Evolutionary conservation across 345 rosid species (phyloP).

Genomic region (Eucalyptus sp.): DNA sequence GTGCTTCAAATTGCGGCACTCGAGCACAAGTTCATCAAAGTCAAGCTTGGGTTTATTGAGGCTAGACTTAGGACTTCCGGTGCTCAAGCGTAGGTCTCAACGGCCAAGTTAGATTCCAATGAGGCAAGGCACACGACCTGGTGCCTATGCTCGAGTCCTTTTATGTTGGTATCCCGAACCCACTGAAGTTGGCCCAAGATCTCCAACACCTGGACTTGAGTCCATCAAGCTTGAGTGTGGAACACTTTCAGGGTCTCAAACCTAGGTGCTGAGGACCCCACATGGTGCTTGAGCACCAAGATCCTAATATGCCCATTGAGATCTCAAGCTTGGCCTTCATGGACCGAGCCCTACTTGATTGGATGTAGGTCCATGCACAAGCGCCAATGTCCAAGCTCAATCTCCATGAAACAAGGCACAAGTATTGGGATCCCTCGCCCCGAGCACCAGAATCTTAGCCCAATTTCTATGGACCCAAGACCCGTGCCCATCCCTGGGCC

Average conservation of each 20-base stretch:
- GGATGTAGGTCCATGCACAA: not conserved
- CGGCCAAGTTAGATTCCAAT: too few species aligned
- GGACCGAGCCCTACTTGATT: not conserved
- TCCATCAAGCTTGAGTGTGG: not conserved
- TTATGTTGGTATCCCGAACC: not conserved
- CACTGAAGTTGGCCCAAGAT: not conserved
- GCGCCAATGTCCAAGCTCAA: not conserved
- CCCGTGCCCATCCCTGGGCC: fast-evolving
- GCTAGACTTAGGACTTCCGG: not conserved
- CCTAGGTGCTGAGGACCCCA: not conserved
- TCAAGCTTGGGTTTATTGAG: not conserved
- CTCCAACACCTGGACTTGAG: fast-evolving
- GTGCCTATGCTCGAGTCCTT: not conserved
- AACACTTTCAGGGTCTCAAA: not conserved
- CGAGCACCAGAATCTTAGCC: fast-evolving
- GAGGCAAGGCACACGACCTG: not conserved
- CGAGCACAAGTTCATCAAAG: not conserved
- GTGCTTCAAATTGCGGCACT: not conserved
- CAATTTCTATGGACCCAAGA: not conserved
- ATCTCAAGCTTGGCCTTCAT: not conserved
- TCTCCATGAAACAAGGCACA: not conserved
- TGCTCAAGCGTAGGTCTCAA: not conserved
- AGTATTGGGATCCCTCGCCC: fast-evolving
- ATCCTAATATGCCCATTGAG: not conserved
- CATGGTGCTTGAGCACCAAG: not conserved